Base-by-base conservation (phyloP, 768 basidiomycete genomes). In the Lactifluus volemus region DNA sequence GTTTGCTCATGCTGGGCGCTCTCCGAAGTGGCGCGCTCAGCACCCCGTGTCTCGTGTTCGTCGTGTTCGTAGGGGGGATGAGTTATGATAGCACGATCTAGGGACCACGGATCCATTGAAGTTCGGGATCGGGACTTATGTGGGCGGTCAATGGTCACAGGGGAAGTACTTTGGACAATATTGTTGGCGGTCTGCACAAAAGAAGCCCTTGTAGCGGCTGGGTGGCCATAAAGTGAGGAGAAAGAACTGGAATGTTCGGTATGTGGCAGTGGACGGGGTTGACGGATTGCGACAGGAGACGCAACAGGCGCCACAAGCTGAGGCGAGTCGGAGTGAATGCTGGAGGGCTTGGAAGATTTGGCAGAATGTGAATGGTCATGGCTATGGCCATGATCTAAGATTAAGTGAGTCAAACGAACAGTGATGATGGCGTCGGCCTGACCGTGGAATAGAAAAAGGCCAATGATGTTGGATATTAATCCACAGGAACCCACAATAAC, bases 391-490 rank as follows among this genome's bases (percentile, higher is more conserved):
- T 48, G 58, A 11, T 63, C 61, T 60, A 32, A 11, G 45, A 19
- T 53, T 53, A 12, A 3, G 41, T 66, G n/a, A 64, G 53, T 12
- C 8, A 9, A 36, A 8, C 9, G n/a, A 25, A 32, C 47, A 49
- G 34, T 49, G 52, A 38, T 11, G 56, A 38, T 38, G 67, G 56
- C 0, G 8, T 19, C 19, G 51, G 42, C 67, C 83, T 65, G 65
- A 91, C 95, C 97, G 68, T 95, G 94, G 79, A 98, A 98, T 52
- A 99, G 76, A 77, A 96, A 89, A 39, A 99, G 73, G 9, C 97
- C 97, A 49, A 98, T 81, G 30, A 98, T 79, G 68, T 99, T 99
- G 29, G 93, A 97, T 0, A 87, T 82, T 12, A 99, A 76, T 39
- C 97, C 97, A 12, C 93, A 78, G 29, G 83, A 83, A 7, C 97